Conservation (phyloP, 768 basidiomycete species). For the Tulasnella sp. region DNA sequence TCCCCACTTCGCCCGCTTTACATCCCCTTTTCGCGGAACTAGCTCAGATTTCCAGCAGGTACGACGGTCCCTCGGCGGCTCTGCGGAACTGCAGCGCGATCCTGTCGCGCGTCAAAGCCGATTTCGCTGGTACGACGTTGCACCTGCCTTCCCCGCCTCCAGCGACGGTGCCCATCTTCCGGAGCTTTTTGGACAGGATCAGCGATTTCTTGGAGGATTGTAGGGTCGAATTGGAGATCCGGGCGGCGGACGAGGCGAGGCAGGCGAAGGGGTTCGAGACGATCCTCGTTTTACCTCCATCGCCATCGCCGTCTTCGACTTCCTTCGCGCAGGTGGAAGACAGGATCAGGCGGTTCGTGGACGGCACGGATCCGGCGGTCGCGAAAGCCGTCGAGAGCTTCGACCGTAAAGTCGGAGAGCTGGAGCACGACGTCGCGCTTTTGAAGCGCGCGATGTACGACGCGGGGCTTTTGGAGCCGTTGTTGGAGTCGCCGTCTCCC, state of each 20-base stretch:
- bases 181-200: conserved; percentile 44
- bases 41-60: conserved; percentile 28
- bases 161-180: conserved; percentile 17
- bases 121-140: background rate
- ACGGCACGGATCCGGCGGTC: conserved; percentile 40
- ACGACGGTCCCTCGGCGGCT: conserved; percentile 46
- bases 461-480: conserved; percentile 18
- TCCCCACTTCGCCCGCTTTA: background rate
- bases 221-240: conserved; percentile 74
- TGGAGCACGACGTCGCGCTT: conserved; percentile 63
- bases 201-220: conserved; percentile 68
- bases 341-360: conserved; percentile 45
- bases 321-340: conserved; percentile 31
- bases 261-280: conserved; percentile 55
- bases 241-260: conserved; percentile 58
- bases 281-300: conserved; percentile 40
- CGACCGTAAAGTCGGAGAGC: conserved; percentile 50
- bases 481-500: conserved; percentile 9
- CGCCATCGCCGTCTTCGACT: conserved; percentile 20
- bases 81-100: conserved; percentile 62
- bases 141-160: conserved; percentile 9
- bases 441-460: conserved; percentile 52
- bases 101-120: conserved; percentile 43
- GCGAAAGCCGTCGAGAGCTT: conserved; percentile 39
- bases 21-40: background rate